Base-by-base conservation (phyloP, 306 rosid genomes). In the Neltuma alba region DNA sequence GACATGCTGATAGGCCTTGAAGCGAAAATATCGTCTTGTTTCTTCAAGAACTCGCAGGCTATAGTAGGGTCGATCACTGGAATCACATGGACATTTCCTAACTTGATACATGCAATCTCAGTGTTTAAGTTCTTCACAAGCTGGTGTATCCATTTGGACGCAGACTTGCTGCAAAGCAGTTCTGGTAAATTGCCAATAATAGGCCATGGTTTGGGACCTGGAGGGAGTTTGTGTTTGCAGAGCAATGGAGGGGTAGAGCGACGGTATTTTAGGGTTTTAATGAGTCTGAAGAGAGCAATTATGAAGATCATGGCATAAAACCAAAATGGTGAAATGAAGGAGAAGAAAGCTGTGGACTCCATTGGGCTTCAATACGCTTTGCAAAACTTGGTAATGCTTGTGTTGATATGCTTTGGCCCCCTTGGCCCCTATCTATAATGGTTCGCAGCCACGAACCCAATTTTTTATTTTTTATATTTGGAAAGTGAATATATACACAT, bases 121-220 rank as follows among this genome's bases (percentile, higher is more conserved):
- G n/a, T n/a, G n/a, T n/a, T n/a, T n/a, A n/a, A n/a, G n/a, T n/a
- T n/a, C n/a, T n/a, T n/a, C n/a, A n/a, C n/a, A n/a, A n/a, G n/a
- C n/a, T n/a, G n/a, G n/a, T n/a, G n/a, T n/a, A 84, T 75, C 86
- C 85, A 84, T 30, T 23, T 48, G 36, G 68, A 25, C 0, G 67
- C 28, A 9, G 76, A 28, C 68, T 80, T 80, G 66, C 50, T 80
- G 21, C 34, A 33, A 9, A 75, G 65, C 79, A 80, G 25, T 65
- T 80, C 68, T 0, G 75, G 75, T 2, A 38, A 6, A 21, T 78
- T 78, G 0, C 89, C 87, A 2, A 83, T 79, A 23, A 87, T 64
- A 58, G 65, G 65, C 65, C 65, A 58, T 3, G 89, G 86, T 80
- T 81, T 86, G 9, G 86, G 87, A 31, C 87, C 87, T 0, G 89